A percentile compares a stretch with the other conserved stretches of the same genome.
Conservation (phyloP, 1,284 basidiomycete genomes). For the Tilletia indica region DNA sequence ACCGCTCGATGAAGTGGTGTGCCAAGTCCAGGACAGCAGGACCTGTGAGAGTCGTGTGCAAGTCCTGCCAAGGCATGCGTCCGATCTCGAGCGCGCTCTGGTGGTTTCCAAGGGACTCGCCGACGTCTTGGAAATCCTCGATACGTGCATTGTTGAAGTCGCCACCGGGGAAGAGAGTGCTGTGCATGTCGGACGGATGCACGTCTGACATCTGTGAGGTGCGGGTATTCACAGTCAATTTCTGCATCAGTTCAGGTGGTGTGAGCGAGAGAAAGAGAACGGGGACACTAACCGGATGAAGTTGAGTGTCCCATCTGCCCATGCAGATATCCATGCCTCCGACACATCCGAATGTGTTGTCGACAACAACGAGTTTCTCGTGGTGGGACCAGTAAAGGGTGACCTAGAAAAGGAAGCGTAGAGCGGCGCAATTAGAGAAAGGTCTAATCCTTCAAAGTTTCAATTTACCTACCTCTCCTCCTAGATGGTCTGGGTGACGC, state of each 20-base stretch:
- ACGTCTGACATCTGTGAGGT: conserved; percentile 7
- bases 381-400: conserved; percentile 54
- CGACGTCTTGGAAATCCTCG: conserved; percentile 59
- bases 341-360: conserved; percentile 66
- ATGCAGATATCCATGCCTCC: conserved; percentile 89
- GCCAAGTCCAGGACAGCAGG: conserved; percentile 80
- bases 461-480: conserved; percentile 21
- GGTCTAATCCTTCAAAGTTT: not conserved
- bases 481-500: conserved; percentile 54
- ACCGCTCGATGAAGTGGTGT: conserved; percentile 85
- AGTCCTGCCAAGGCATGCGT: conserved; percentile 58
- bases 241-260: too few species aligned
- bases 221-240: not conserved
- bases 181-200: conserved; percentile 7
- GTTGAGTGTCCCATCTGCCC: conserved; percentile 78
- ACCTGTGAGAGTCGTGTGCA: conserved; percentile 72
- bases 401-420: not conserved
- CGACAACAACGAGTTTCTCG: conserved; percentile 66
- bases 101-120: conserved; percentile 73
- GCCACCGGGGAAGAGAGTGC: conserved; percentile 77
- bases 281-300: conserved; percentile 61
- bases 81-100: conserved; percentile 67
- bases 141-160: conserved; percentile 77
- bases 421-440: too few species aligned
- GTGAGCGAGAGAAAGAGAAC: too few species aligned